Evolutionary conservation across 2,329 filamentous ascomycete genomes (phyloP), one percentile per base, ranked within the genome.

Genomic region (Stemphylium lycopersici): DNA sequence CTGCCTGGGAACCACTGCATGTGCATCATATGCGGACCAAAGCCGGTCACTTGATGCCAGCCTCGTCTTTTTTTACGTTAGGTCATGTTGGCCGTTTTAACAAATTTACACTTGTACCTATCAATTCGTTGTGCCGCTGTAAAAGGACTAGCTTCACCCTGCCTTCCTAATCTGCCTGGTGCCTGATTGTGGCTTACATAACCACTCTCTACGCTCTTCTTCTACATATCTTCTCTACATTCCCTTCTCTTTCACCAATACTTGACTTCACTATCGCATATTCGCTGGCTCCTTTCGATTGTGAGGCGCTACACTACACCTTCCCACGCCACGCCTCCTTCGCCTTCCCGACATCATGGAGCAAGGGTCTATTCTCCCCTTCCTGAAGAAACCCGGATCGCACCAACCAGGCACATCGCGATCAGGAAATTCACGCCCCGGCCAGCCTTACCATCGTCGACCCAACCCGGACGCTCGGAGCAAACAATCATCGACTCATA

Each of bases 361-460:
- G 36, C 65, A 68, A 47, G 50, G 53, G 10, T 66, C 65, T 3
- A 68, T 68, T 29, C 61, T 61, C 13, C 48, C 48, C n/a, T 68
- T 68, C 49, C 48, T 68, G 13, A 40, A 54, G 15, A 61, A 58
- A 46, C 29, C 29, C 13, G 54, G 41, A 13, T 12, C 58, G 8
- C 36, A 49, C 13, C 49, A 51, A 45, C 24, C 8, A 11, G 10
- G 31, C 11, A 10, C 56, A n/a, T 43, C 53, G 11, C 55, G 54
- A 40, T 22, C 59, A 33, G 52, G 58, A 22, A 43, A 45, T 33
- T 48, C 56, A 22, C 53, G 61, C 31, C 49, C 56, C n/a, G 59
- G 58, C 22, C 56, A 63, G 20, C 62, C 65, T 11, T 64, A 68
- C 33, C 62, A 49, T 13, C 34, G 34, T 16, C 53, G 49, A 36